Evolutionary conservation across 2,329 filamentous ascomycete genomes (phyloP), one percentile per base, ranked within the genome.

Genomic region (Trichophaea hybrida): DNA sequence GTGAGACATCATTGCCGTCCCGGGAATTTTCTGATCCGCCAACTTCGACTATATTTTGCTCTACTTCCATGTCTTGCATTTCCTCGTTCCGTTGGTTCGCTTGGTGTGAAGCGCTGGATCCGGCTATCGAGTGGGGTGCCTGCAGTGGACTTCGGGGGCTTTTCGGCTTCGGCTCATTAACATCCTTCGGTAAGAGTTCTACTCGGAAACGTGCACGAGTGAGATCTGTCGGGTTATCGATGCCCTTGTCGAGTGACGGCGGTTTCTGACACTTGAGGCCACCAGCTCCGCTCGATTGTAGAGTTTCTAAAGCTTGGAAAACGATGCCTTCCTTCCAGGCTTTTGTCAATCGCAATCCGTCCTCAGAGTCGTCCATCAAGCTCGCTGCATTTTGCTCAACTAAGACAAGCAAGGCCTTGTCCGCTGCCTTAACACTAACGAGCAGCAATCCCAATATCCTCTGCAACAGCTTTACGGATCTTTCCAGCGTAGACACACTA

Each of bases 401-500:
- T 55, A 83, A 72, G 6, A 72, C 72, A 52, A 79, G 76, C 31
- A 86, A 75, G 12, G 77, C 75, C 55, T 76, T 74, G 70, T 86
- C 83, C 52, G 76, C 77, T 7, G 77, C 80, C 12, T 80, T 76
- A 38, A 81, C 77, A 58, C 79, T 78, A 61, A 80, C 77, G 61
- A 87, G 83, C 1, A 85, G 73, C 75, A 82, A 82, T 10, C 82
- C 83, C 58, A 86, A 75, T 7, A 60, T 44, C 17, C 58, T 44
- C 48, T 62, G 58, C 32, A 62, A 31, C 6, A 62, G 31, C 53
- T 60, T 62, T 13, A 62, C 60, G 1, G 83, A 78, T 48, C 85
- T 71, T 70, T 90, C 86, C 15, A 90, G 74, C 0, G 84, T 84
- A 37, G 85, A 79, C 58, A 90, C 83, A 68, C 89, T 88, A 13